Base-by-base conservation (phyloP, 2,329 filamentous ascomycete genomes). In the Cyphellophora attinorum region DNA sequence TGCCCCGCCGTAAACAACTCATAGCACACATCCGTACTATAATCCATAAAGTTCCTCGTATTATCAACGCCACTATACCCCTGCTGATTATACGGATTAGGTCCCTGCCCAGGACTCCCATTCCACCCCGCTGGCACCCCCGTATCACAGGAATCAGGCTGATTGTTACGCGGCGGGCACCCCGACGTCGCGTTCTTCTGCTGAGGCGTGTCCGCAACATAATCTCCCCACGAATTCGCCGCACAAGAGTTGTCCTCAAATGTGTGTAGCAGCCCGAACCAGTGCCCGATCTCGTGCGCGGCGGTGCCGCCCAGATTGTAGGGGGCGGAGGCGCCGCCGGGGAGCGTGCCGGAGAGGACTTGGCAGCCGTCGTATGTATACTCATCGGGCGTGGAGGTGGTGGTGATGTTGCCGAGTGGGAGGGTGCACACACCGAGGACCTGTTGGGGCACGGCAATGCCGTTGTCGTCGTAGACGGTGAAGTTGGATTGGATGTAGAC, bases 1-100 rank as follows among this genome's bases (percentile, higher is more conserved):
- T 75, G 71, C 25, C 59, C 55, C 2, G 55, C 47, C 5, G 70
- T 72, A 42, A 75, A 75, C 2, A 52, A 57, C 43, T 60, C 58
- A 51, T 75, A 74, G 42, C 71, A 75, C 13, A 58, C 61, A 57
- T 75, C 72, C 5, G 58, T 64, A 4, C 62, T 66, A 50, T 75
- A 74, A 52, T 76, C 72, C 72, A 76, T 76, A 46, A 68, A 75
- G 48, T 76, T 73, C 40, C 71, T 66, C 35, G 76, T 67, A 3
- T 67, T 57, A 52, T 76, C 72, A 10, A 59, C 34, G 0, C 65
- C 67, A 8, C 57, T 52, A 15, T 54, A 52, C 15, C 52, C 44
- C 27, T 46, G 44, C 1, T 39, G 33, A 3, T 39, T 39, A 27
- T 40, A 46, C 2, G 44, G 44, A 12, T 44, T 42, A 17, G 33